Evolutionary conservation across 2,329 filamentous ascomycete genomes (phyloP).

Genomic region (Onygena corvina): DNA sequence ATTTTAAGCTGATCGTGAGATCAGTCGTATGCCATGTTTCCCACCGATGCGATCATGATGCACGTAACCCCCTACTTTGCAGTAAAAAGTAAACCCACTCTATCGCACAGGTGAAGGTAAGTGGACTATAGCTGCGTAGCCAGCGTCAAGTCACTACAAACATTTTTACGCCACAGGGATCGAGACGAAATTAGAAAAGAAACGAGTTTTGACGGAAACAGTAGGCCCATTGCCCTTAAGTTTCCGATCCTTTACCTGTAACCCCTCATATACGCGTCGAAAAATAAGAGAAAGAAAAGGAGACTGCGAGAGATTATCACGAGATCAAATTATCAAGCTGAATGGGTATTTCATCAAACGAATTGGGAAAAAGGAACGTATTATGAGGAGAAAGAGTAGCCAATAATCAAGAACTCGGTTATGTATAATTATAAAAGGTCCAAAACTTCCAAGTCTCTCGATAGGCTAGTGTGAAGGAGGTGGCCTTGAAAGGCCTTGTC

Average conservation of each 20-base stretch:
- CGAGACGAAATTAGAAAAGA: not conserved
- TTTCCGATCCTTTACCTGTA: not conserved
- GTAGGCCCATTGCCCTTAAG: not conserved
- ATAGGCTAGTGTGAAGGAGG: conserved; percentile 16
- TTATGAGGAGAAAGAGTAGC: not conserved
- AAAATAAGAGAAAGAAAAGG: not conserved
- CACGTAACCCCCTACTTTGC: not conserved
- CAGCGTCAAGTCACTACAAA: not conserved
- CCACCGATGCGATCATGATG: not conserved
- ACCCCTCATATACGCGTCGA: conserved; percentile 1
- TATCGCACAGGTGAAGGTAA: not conserved
- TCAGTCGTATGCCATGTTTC: not conserved
- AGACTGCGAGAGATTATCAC: not conserved
- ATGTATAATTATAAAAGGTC: no score
- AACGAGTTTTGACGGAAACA: not conserved
- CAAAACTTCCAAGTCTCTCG: not conserved
- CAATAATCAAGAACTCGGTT: not conserved
- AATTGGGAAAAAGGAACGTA: not conserved
- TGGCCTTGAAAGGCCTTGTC: conserved; percentile 34
- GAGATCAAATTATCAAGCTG: conserved; percentile 1
- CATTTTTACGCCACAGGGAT: not conserved
- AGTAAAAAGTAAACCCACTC: not conserved
- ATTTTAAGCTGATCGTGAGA: conserved; percentile 1
- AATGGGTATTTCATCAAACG: conserved; percentile 10
- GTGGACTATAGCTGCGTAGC: not conserved